Evolutionary conservation across 306 rosid genomes (phyloP).

Genomic region (Lithocarpus polystachyus): DNA sequence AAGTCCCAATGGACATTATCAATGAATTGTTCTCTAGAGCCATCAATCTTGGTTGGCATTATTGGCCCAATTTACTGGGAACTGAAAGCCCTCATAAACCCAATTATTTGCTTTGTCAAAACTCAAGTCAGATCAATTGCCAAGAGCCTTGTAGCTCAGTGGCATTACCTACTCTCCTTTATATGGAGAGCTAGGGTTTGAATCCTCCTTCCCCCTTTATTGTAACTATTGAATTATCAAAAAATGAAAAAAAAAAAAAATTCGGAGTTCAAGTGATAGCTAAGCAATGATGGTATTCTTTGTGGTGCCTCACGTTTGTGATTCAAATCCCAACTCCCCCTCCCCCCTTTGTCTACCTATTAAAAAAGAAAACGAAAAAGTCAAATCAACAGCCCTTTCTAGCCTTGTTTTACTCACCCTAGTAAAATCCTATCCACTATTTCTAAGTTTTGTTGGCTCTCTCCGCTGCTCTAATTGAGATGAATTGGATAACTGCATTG

Average conservation of each 20-base stretch:
- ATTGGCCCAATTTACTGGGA: neutral
- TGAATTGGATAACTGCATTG: neutral
- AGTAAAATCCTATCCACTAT: neutral
- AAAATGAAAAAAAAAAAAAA: no score
- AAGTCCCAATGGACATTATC: neutral
- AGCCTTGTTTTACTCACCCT: neutral
- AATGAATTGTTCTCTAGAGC: neutral
- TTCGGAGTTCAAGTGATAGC: no score
- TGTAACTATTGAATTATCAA: no score
- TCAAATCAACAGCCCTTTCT: neutral
- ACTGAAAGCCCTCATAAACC: neutral
- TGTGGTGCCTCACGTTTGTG: no score
- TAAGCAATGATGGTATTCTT: no score
- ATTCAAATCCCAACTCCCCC: no score
- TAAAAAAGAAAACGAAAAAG: neutral
- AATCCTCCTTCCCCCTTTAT: no score
- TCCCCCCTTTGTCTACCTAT: no score
- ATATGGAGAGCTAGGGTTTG: no score
- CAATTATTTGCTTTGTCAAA: neutral
- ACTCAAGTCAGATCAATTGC: no score
- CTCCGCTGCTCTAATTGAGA: neutral
- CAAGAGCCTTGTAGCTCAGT: no score
- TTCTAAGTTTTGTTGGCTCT: neutral
- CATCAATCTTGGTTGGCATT: neutral
- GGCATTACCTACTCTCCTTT: no score